Conservation (phyloP, 805 yeast species). For the Hermanozyma aechmeae region DNA sequence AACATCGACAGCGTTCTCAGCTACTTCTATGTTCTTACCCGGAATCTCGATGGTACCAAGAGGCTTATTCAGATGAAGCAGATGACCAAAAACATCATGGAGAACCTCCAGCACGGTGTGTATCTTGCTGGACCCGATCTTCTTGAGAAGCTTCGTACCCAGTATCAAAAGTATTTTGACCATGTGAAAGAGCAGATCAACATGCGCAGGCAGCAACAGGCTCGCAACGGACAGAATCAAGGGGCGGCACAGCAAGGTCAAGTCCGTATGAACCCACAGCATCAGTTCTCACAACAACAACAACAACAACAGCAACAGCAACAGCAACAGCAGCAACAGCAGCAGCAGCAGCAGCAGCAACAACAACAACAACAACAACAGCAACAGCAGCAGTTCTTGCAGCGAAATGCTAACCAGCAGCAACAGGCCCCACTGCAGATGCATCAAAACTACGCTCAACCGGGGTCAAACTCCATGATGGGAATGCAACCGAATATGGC, state of each 20-base stretch:
- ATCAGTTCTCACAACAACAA: conserved; percentile 1
- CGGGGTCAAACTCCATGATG: no score
- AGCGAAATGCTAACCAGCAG: no score
- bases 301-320: conserved; percentile 2
- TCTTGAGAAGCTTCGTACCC: conserved; percentile 59
- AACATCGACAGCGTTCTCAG: conserved; percentile 72
- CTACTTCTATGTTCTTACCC: conserved; percentile 66
- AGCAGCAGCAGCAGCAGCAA: not conserved
- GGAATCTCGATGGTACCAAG: conserved; percentile 66
- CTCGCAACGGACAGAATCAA: conserved; percentile 22
- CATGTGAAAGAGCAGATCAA: conserved; percentile 59
- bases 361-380: no score
- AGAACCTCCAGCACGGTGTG: conserved; percentile 52
- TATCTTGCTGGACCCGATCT: conserved; percentile 68
- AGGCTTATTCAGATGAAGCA: conserved; percentile 70
- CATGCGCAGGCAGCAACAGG: conserved; percentile 26
- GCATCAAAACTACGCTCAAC: no score
- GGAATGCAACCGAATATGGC: conserved; percentile 1
- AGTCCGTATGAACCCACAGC: no score
- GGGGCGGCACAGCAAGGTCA: no score
- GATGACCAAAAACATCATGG: conserved; percentile 70
- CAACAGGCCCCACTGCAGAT: no score
- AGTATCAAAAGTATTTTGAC: conserved; percentile 65
- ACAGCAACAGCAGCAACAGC: conserved; percentile 3
- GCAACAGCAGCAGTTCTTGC: no score